phyloP scores from a whole-genome alignment of 306 rosid genomes.

The Vachellia collinsii region DNA sequence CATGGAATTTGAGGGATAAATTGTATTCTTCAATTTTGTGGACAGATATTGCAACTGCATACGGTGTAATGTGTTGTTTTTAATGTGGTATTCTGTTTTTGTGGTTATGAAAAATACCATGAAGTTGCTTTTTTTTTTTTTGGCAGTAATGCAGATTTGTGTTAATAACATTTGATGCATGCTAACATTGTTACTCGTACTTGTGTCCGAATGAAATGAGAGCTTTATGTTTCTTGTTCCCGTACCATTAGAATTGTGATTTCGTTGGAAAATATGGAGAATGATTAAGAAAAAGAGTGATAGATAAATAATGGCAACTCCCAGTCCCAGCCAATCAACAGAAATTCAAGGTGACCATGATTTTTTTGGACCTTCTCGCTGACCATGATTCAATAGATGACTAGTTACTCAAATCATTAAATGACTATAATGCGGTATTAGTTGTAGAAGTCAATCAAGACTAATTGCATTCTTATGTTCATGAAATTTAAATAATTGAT shows the following conservation, averaged over 20 bases:
- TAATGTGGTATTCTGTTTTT: slow-evolving; percentile 7
- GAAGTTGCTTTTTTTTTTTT: slow-evolving; percentile 33
- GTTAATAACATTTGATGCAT: background rate
- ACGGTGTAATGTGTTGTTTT: background rate
- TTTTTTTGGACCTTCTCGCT: too few relatives aligned
- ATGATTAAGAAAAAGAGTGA: too few relatives aligned
- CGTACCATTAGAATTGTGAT: background rate
- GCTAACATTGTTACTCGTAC: background rate
- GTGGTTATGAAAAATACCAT: slow-evolving; percentile 23
- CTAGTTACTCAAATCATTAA: background rate
- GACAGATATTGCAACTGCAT: background rate
- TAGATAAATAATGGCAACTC: too few relatives aligned
- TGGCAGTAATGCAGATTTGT: slow-evolving; percentile 7
- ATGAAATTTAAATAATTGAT: too few relatives aligned
- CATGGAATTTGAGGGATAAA: background rate
- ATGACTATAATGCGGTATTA: too few relatives aligned
- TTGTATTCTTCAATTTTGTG: background rate
- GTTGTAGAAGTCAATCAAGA: too few relatives aligned
- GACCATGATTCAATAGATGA: background rate
- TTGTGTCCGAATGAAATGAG: background rate
- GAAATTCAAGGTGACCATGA: background rate
- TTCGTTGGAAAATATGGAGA: background rate
- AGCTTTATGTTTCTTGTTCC: background rate
- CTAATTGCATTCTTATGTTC: too few relatives aligned
- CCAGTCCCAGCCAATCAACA: too few relatives aligned